Conservation (phyloP, 2,329 filamentous ascomycete species). For the Exserohilum rostratum region DNA sequence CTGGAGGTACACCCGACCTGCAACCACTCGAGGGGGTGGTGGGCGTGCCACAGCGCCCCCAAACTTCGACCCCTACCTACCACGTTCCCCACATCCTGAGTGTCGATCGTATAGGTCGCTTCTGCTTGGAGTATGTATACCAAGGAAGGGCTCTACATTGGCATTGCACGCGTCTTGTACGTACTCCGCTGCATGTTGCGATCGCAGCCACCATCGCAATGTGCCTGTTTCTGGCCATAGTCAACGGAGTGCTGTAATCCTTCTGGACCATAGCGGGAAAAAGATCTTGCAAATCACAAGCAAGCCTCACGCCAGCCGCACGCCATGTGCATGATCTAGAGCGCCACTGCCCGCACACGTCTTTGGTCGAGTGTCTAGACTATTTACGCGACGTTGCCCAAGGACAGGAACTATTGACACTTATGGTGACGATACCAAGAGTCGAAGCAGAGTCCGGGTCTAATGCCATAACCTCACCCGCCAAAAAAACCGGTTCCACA, state of each 20-base stretch:
- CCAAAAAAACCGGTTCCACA: slow-evolving; percentile 37
- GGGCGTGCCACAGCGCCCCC: slow-evolving; percentile 14
- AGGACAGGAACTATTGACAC: slow-evolving; percentile 6
- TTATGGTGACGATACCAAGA: background rate
- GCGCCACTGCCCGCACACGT: slow-evolving; percentile 1
- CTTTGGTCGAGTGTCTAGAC: background rate
- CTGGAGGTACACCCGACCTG: slow-evolving; percentile 33
- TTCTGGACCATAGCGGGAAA: slow-evolving; percentile 8
- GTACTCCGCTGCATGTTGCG: slow-evolving; percentile 18
- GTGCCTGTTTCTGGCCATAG: slow-evolving; percentile 19
- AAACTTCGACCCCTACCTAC: slow-evolving; percentile 21
- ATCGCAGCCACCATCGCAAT: slow-evolving; percentile 27
- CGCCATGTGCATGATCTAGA: slow-evolving; percentile 19
- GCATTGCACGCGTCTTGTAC: slow-evolving; percentile 22
- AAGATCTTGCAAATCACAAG: slow-evolving; percentile 26
- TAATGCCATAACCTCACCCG: slow-evolving; percentile 14
- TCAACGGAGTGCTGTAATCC: slow-evolving; percentile 22
- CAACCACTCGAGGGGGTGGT: slow-evolving; percentile 20
- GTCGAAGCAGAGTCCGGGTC: slow-evolving; percentile 2
- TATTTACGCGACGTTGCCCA: slow-evolving; percentile 21
- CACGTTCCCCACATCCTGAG: slow-evolving; percentile 40
- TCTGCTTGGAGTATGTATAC: slow-evolving; percentile 23
- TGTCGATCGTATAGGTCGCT: slow-evolving; percentile 37
- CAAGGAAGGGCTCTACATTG: slow-evolving; percentile 23
- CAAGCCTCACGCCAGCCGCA: slow-evolving; percentile 29